Percentiles rank a stretch among this genome's conserved stretches.
These are phyloP conservation scores for Gymnopilus dilepis DNA, from an alignment of 768 basidiomycete genomes.

Conservation along the genomic window DNA sequence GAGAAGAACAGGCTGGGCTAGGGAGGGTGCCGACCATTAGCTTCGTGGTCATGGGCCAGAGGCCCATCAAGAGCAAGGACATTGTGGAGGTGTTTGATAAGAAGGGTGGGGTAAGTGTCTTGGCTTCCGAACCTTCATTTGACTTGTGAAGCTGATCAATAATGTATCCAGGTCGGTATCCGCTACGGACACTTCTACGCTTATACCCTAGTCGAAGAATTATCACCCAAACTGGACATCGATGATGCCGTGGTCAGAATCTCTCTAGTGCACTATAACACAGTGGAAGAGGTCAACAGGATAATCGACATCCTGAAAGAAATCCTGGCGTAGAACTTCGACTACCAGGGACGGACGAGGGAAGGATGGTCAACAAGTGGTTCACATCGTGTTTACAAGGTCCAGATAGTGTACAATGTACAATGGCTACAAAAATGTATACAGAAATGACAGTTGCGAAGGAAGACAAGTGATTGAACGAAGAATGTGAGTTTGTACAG, in stretches of 20 bases:
- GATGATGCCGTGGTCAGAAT: constrained; percentile 76
- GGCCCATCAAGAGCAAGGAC: constrained; percentile 61
- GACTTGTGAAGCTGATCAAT: constrained; percentile 4
- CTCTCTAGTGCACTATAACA: constrained; percentile 83
- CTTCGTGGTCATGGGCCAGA: constrained; percentile 70
- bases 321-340: constrained; percentile 25
- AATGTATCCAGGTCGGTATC: constrained; percentile 64
- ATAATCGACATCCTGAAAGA: constrained; percentile 64
- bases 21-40: constrained; percentile 69
- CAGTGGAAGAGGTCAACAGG: constrained; percentile 66
- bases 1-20: constrained; percentile 50
- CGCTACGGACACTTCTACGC: constrained; percentile 84
- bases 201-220: constrained; percentile 58
- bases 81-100: constrained; percentile 69
- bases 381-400: not conserved
- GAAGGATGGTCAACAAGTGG: not conserved
- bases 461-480: not conserved
- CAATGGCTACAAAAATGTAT: not conserved
- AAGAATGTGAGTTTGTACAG: not conserved
- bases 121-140: constrained; percentile 1
- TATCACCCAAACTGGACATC: constrained; percentile 60
- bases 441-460: not conserved
- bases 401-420: not conserved
- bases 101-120: constrained; percentile 59
- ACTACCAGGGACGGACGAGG: not conserved